Evolutionary conservation across 331 rosid genomes (phyloP), one percentile per base, ranked within the genome.

Genomic region (Quercus tomentella): DNA sequence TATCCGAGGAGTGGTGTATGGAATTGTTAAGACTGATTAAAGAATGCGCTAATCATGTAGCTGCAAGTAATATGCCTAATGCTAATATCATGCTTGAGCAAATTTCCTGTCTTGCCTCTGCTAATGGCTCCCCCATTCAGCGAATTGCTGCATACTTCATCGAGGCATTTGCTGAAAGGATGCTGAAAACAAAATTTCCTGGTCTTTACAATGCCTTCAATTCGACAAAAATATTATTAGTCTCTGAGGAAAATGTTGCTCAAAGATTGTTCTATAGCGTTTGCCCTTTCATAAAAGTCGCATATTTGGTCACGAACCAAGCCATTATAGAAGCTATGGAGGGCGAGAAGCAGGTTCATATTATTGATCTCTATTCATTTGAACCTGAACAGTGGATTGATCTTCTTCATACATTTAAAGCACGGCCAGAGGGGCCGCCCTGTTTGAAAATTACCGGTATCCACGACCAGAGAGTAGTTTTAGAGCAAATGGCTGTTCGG

Each of bases 341-440:
- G 63, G 88, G 86, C 10, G 98, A 94, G 83, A 84, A 75, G 62
- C 62, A 85, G 67, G 87, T 94, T 80, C 98, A 94, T 26, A 90
- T 94, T 16, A 89, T 94, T 77, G 98, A 92, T 86, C 90, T 94
- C 22, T 88, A 91, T 62, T 87, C 92, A 54, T 90, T 83, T 72
- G 93, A 94, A 74, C 94, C 97, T 31, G 94, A 90, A 0, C 98
- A 94, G 65, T 92, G 97, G 98, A 79, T 91, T 55, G 83, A 90
- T 76, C 88, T 94, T 75, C 73, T 94, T 12, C 88, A 77, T 54
- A 87, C 90, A 2, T 76, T 94, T 8, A 88, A 80, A 67, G 80
- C 83, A 20, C 87, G 97, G 10, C 90, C 78, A 1, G 98, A 88
- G 35, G 97, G 97, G 11, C 94, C 96, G 1, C 97, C 97, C 1